Conservation (phyloP, 2,329 filamentous ascomycete species). For the Sporothrix luriei region DNA sequence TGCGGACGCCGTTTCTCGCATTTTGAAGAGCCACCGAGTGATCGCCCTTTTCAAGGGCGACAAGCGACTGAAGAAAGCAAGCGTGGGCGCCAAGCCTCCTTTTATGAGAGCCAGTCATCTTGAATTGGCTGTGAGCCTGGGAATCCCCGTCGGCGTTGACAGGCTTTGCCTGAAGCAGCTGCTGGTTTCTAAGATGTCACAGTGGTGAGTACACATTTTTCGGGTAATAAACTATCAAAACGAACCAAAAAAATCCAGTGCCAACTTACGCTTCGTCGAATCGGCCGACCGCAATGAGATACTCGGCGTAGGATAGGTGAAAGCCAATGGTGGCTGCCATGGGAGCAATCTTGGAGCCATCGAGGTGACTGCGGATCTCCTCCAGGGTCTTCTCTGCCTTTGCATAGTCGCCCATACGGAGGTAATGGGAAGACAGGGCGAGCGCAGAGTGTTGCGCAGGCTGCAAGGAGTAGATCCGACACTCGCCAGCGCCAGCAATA, state of each 20-base stretch:
- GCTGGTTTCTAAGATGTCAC: slow-evolving; percentile 25
- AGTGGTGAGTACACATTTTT: neutral
- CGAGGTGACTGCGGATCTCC: slow-evolving; percentile 56
- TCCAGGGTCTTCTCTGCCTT: slow-evolving; percentile 59
- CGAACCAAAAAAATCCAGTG: neutral
- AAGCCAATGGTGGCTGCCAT: slow-evolving; percentile 54
- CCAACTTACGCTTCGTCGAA: slow-evolving; percentile 59
- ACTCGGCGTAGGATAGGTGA: slow-evolving; percentile 74
- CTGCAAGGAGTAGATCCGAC: slow-evolving; percentile 35
- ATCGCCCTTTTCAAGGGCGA: slow-evolving; percentile 65
- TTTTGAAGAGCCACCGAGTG: slow-evolving; percentile 60
- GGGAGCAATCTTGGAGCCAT: slow-evolving; percentile 42
- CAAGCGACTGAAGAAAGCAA: slow-evolving; percentile 64
- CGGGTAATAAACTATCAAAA: neutral
- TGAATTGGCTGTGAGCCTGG: neutral
- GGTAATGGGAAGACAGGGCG: slow-evolving; percentile 56
- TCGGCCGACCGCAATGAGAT: slow-evolving; percentile 68
- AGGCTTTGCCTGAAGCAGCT: slow-evolving; percentile 32
- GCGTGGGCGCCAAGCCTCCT: slow-evolving; percentile 50
- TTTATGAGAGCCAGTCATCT: slow-evolving; percentile 22
- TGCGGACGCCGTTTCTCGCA: slow-evolving; percentile 60
- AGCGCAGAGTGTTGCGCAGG: slow-evolving; percentile 53
- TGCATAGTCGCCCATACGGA: slow-evolving; percentile 55
- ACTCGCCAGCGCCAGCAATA: neutral
- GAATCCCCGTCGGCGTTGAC: neutral